phyloP scores from a whole-genome alignment of 345 rosid genomes.

The Cardamine occulta region DNA sequence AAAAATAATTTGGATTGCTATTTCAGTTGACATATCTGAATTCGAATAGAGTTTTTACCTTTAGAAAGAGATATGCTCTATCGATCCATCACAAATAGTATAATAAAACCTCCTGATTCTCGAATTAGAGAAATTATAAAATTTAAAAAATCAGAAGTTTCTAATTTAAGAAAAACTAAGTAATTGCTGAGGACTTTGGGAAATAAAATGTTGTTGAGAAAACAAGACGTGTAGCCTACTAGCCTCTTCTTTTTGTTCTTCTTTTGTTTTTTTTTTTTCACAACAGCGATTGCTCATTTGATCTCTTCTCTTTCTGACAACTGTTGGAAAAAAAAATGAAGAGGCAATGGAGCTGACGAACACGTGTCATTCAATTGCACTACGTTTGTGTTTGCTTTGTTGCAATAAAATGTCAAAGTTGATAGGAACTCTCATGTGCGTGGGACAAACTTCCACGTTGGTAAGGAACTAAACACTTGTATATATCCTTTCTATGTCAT shows the following conservation, averaged over 20 bases:
- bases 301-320: conserved; percentile 30
- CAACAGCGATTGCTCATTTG: conserved; percentile 18
- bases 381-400: conserved; percentile 24
- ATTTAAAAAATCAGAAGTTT: not conserved
- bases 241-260: conserved; percentile 14
- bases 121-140: not conserved
- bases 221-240: conserved; percentile 29
- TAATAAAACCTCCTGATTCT: not conserved
- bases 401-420: conserved; percentile 36
- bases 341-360: conserved; percentile 6
- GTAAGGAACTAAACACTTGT: conserved; percentile 37
- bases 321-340: not conserved
- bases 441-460: conserved; percentile 28
- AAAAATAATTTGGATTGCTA: not conserved
- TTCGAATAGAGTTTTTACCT: not conserved
- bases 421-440: conserved; percentile 39
- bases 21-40: not conserved
- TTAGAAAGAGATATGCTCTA: not conserved
- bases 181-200: not conserved
- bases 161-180: not conserved
- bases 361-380: conserved; percentile 29
- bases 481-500: not conserved
- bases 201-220: conserved; percentile 17
- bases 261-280: conserved; percentile 7
- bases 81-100: not conserved